phyloP scores from a whole-genome alignment of 2,329 filamentous ascomycete species.

The Aspergillus amoenus region DNA sequence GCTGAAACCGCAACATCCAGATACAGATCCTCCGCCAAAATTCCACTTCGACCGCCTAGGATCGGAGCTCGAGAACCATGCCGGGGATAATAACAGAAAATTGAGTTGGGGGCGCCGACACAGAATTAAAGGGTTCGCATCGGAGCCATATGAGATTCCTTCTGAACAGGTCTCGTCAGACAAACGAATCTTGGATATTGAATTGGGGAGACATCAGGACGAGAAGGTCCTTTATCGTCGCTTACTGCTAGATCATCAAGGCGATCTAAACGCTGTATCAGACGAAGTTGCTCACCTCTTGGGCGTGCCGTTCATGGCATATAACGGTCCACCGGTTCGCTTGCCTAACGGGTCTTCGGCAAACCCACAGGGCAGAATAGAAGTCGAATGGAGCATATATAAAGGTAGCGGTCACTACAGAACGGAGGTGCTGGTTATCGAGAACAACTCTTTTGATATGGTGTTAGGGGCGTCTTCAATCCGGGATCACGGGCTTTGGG shows the following conservation, averaged over 20 bases:
- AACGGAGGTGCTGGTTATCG: not conserved
- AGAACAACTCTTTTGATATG: not conserved
- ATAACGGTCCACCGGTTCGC: not conserved
- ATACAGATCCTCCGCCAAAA: no score
- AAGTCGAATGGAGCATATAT: not conserved
- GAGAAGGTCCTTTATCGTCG: not conserved
- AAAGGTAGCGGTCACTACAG: not conserved
- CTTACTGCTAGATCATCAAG: not conserved
- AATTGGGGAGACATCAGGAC: not conserved
- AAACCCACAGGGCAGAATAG: not conserved
- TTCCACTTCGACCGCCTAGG: no score
- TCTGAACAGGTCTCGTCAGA: no score
- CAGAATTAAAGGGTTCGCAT: no score
- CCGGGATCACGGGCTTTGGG: not conserved
- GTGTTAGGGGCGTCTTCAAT: not conserved
- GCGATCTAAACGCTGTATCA: not conserved
- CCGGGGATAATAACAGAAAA: no score
- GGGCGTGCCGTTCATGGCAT: not conserved
- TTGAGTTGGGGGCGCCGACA: no score
- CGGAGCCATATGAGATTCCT: no score
- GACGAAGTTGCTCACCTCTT: not conserved
- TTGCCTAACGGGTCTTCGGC: not conserved
- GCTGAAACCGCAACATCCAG: no score
- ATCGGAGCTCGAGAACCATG: no score
- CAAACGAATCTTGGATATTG: no score